Evolutionary conservation across 345 rosid species (phyloP).

Genomic region (Populus tremula): DNA sequence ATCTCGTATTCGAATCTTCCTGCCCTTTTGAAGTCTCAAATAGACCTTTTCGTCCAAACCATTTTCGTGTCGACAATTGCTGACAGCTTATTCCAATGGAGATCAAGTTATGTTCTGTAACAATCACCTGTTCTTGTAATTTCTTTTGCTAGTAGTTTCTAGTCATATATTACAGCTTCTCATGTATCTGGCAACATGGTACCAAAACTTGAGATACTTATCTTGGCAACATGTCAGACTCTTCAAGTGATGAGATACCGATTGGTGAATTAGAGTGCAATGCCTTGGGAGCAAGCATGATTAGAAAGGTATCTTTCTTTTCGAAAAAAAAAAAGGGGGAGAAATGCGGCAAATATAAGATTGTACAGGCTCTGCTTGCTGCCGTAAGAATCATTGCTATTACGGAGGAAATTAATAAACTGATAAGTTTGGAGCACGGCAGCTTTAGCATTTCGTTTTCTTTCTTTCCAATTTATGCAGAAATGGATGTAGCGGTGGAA

Average conservation of each 20-base stretch:
- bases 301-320: neutral
- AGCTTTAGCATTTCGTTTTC: neutral
- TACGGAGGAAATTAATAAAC: neutral
- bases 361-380: neutral
- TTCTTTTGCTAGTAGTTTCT: neutral
- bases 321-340: neutral
- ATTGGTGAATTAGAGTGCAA: neutral
- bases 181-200: neutral
- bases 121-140: neutral
- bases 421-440: neutral
- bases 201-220: neutral
- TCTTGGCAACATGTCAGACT: neutral
- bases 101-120: neutral
- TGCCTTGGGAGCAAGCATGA: neutral
- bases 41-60: neutral
- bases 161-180: neutral
- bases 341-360: neutral
- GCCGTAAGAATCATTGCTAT: neutral
- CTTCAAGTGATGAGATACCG: neutral
- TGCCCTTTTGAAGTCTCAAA: conserved; percentile 1
- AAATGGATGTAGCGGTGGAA: neutral
- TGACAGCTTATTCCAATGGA: conserved; percentile 5
- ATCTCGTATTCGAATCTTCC: conserved; percentile 1
- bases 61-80: neutral
- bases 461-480: neutral